Evolutionary conservation across 2,329 filamentous ascomycete species (phyloP).

Genomic region (Talaromyces sp.): DNA sequence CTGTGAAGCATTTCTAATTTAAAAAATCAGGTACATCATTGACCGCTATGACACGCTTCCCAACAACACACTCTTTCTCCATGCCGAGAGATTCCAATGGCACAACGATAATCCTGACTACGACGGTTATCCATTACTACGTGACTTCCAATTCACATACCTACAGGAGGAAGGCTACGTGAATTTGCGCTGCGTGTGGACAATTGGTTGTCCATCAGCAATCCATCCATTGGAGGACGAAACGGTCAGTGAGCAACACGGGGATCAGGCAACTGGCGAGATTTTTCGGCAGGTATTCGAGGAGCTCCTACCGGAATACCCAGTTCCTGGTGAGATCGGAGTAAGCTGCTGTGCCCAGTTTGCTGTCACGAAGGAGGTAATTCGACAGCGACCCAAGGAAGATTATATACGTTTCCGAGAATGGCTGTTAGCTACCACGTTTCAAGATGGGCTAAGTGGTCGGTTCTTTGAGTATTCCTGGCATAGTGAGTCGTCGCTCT

Average conservation of each 20-base stretch:
- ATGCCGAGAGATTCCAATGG: slow-evolving; percentile 45
- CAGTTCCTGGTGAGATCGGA: slow-evolving; percentile 37
- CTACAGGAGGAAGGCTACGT: slow-evolving; percentile 45
- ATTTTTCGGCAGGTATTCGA: slow-evolving; percentile 26
- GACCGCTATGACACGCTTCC: slow-evolving; percentile 49
- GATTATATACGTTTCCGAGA: slow-evolving; percentile 47
- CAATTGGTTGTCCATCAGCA: slow-evolving; percentile 48
- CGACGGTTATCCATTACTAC: slow-evolving; percentile 40
- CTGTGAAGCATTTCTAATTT: not conserved
- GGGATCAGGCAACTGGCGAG: slow-evolving; percentile 19
- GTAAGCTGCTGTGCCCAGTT: slow-evolving; percentile 55
- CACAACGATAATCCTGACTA: slow-evolving; percentile 46
- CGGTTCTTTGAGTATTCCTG: slow-evolving; percentile 52
- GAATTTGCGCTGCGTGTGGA: slow-evolving; percentile 48
- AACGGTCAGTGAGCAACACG: not conserved
- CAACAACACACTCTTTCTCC: slow-evolving; percentile 49
- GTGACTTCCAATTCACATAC: slow-evolving; percentile 38
- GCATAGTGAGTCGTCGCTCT: slow-evolving; percentile 30
- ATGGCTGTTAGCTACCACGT: slow-evolving; percentile 47
- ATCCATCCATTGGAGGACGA: slow-evolving; percentile 30
- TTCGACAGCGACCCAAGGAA: slow-evolving; percentile 41
- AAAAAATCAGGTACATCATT: slow-evolving; percentile 35
- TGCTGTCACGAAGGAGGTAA: slow-evolving; percentile 47
- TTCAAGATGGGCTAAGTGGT: slow-evolving; percentile 46
- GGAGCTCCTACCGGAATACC: slow-evolving; percentile 17